phyloP scores from a whole-genome alignment of 1,284 basidiomycete species.

The Cryptococcus hybrid region DNA sequence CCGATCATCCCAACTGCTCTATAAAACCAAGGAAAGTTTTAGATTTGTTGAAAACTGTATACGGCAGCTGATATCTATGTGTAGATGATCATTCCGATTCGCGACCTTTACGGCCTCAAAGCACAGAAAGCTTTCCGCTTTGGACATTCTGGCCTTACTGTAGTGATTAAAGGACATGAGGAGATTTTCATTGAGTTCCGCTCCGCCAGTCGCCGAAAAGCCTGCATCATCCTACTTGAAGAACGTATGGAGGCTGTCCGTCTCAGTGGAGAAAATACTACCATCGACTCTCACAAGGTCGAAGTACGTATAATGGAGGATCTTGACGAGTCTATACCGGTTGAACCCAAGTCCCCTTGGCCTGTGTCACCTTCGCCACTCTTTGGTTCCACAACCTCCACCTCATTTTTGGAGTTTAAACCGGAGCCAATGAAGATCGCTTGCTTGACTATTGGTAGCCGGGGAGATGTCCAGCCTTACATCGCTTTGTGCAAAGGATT shows the following conservation, averaged over 20 bases:
- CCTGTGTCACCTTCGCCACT: constrained; percentile 52
- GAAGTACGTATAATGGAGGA: constrained; percentile 43
- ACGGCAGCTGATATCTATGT: constrained; percentile 1
- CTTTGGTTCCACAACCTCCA: constrained; percentile 85
- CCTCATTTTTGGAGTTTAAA: constrained; percentile 89
- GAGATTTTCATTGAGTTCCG: constrained; percentile 95
- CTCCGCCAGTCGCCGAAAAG: constrained; percentile 70
- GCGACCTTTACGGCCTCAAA: constrained; percentile 80
- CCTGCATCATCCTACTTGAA: constrained; percentile 72
- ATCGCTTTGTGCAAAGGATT: constrained; percentile 91
- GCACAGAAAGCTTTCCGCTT: constrained; percentile 84
- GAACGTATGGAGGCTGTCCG: constrained; percentile 73
- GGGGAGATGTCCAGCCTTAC: constrained; percentile 92
- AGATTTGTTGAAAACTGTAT: neutral
- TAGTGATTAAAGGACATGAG: constrained; percentile 92
- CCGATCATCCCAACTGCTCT: constrained; percentile 73
- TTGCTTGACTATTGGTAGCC: constrained; percentile 90
- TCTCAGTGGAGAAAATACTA: constrained; percentile 31
- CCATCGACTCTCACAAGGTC: constrained; percentile 13
- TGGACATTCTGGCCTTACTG: constrained; percentile 80
- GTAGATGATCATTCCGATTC: constrained; percentile 91
- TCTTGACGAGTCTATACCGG: constrained; percentile 24
- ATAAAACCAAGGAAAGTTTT: constrained; percentile 68
- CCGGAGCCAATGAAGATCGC: constrained; percentile 83
- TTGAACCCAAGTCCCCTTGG: constrained; percentile 54